Evolutionary conservation across 1,284 basidiomycete species (phyloP).

Genomic region (Ganoderma boninense): DNA sequence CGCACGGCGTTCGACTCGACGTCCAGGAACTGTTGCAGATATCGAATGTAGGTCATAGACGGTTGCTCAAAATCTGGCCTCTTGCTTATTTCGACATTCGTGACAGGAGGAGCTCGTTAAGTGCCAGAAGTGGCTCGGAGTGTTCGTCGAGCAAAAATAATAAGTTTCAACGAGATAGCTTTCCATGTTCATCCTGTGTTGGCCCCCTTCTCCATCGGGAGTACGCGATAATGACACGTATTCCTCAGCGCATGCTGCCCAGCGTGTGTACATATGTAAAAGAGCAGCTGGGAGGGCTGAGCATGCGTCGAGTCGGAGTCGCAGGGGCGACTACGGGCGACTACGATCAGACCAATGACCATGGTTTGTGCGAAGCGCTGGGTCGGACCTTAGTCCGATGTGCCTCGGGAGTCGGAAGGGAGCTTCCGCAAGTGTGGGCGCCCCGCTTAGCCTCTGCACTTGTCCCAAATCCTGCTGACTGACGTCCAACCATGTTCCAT

Average conservation of each 20-base stretch:
- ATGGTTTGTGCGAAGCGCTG: too few species aligned
- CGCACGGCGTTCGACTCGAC: slow-evolving; percentile 53
- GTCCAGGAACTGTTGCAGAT: slow-evolving; percentile 38
- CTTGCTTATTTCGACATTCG: background rate
- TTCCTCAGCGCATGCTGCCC: background rate
- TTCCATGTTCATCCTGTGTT: background rate
- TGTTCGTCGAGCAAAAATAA: background rate
- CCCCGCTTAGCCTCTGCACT: too few species aligned
- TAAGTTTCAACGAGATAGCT: background rate
- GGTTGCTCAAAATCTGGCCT: too few species aligned
- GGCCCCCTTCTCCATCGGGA: background rate
- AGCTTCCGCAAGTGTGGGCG: too few species aligned
- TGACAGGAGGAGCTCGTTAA: slow-evolving; percentile 14
- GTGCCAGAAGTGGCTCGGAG: slow-evolving; percentile 23
- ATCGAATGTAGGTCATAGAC: slow-evolving; percentile 14
- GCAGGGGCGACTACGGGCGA: too few species aligned
- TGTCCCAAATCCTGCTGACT: too few species aligned
- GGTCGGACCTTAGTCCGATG: too few species aligned
- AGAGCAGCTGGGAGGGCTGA: too few species aligned
- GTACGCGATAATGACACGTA: background rate
- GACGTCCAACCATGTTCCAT: background rate
- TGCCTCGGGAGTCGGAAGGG: too few species aligned
- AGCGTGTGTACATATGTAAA: too few species aligned
- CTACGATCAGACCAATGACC: too few species aligned
- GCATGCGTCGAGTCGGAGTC: too few species aligned